Conservation (phyloP, 768 basidiomycete species). For the Leccinum disarticulatum region DNA sequence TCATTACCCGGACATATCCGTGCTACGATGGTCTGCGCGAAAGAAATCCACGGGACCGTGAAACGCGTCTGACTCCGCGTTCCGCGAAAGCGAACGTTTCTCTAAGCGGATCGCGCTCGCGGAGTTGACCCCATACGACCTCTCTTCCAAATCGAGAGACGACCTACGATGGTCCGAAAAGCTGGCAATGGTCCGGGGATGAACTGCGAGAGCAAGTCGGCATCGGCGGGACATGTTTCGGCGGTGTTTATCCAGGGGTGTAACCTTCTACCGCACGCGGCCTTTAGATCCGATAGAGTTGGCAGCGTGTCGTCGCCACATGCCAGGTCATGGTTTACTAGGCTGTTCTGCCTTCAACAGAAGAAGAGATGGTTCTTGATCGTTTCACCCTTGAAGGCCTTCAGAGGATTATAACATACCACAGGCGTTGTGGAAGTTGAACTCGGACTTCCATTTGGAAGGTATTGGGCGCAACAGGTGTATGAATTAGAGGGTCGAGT, state of each 20-base stretch:
- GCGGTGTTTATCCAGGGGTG: neutral
- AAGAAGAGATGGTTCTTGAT: neutral
- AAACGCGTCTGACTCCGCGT: conserved; percentile 23
- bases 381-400: neutral
- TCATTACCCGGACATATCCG: neutral
- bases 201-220: neutral
- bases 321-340: neutral
- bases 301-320: neutral
- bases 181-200: neutral
- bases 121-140: conserved; percentile 26
- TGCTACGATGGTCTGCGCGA: neutral
- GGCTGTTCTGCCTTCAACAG: neutral
- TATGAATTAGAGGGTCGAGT: neutral
- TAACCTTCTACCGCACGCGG: neutral
- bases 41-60: neutral
- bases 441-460: conserved; percentile 6
- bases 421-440: neutral
- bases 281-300: neutral
- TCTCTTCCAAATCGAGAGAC: conserved; percentile 33
- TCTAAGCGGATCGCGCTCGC: conserved; percentile 28
- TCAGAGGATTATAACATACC: neutral
- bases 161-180: conserved; percentile 11
- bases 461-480: neutral
- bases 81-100: conserved; percentile 31
- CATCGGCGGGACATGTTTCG: neutral